Evolutionary conservation across 108 stramenopile genomes (phyloP).

Genomic region (Stephanodiscus minutulus): DNA sequence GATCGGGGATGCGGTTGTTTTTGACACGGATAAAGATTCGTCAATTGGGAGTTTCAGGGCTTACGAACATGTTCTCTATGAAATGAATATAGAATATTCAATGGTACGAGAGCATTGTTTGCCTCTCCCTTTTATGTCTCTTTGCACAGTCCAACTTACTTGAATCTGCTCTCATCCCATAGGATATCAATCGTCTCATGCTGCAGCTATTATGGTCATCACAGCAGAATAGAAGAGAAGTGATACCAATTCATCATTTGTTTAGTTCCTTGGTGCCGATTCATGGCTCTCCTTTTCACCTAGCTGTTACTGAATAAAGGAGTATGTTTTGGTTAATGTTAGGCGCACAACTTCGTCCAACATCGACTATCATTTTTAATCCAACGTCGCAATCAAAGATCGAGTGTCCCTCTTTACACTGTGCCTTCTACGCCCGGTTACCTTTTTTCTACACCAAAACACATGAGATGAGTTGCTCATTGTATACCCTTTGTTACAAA

Average conservation of each 20-base stretch:
- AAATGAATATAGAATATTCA: conserved; percentile 28
- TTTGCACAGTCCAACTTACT: background rate
- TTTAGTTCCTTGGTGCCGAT: conserved; percentile 26
- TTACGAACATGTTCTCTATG: conserved; percentile 22
- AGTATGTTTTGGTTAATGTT: background rate
- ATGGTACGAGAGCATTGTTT: conserved; percentile 1
- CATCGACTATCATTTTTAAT: conserved; percentile 1
- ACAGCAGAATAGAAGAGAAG: background rate
- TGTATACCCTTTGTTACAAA: no score
- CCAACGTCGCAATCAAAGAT: background rate
- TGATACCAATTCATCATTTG: conserved; percentile 17
- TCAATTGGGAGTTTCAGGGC: conserved; percentile 16
- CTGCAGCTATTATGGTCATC: conserved; percentile 33
- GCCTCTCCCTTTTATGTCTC: background rate
- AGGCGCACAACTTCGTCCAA: no score
- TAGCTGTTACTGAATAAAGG: conserved; percentile 13
- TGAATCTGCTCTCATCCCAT: no score
- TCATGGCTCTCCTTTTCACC: conserved; percentile 26
- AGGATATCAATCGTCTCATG: conserved; percentile 23
- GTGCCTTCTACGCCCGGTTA: no score
- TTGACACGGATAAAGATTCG: conserved; percentile 11
- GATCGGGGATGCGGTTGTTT: conserved; percentile 9
- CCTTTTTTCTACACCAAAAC: no score
- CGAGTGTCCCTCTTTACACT: no score
- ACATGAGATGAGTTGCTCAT: no score